phyloP scores from a whole-genome alignment of 2,329 filamentous ascomycete genomes.

The Venturia oleaginea region DNA sequence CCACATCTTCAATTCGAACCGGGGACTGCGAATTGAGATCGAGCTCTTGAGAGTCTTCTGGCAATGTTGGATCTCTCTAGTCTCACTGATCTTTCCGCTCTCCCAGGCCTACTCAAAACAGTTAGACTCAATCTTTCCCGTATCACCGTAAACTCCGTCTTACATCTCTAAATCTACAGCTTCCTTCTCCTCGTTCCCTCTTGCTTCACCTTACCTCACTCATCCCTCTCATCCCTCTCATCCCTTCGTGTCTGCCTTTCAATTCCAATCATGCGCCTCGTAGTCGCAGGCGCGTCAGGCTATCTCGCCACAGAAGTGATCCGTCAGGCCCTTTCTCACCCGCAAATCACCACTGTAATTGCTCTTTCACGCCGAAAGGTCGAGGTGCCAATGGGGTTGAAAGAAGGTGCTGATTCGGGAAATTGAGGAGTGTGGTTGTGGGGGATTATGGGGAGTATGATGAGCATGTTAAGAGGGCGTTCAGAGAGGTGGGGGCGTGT shows the following conservation, averaged over 20 bases:
- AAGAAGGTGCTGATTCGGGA: constrained; percentile 13
- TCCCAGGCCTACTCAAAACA: background rate
- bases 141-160: constrained; percentile 2
- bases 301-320: constrained; percentile 29
- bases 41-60: too few species aligned
- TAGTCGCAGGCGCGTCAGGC: constrained; percentile 27
- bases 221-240: too few species aligned
- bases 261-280: constrained; percentile 18
- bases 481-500: constrained; percentile 27
- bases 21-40: too few species aligned
- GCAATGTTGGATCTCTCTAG: too few species aligned
- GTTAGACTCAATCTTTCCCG: background rate
- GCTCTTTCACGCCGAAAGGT: constrained; percentile 22
- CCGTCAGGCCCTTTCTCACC: constrained; percentile 24
- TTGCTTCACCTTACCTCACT: too few species aligned
- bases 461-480: constrained; percentile 23
- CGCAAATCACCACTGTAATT: constrained; percentile 23
- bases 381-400: constrained; percentile 4
- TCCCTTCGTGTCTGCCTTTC: too few species aligned
- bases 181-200: background rate
- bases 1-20: too few species aligned
- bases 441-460: constrained; percentile 26
- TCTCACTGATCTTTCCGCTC: too few species aligned
- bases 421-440: constrained; percentile 24
- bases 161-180: background rate